These are phyloP conservation scores for Neltuma alba DNA, from an alignment of 306 rosid species.

Conservation along the genomic window DNA sequence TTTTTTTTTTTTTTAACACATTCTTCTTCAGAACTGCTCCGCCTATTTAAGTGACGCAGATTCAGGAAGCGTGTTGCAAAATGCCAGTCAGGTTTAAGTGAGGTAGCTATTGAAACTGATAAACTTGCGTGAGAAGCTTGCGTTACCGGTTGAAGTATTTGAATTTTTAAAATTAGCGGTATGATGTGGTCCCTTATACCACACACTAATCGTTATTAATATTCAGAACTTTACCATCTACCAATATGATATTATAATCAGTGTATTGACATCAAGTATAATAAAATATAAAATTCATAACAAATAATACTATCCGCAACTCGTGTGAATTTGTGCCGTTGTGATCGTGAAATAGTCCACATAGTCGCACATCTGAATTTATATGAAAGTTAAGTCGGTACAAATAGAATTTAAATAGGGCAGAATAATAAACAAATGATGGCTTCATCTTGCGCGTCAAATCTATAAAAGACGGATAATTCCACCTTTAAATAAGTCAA, in stretches of 20 bases:
- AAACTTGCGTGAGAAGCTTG: background rate
- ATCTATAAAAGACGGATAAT: no score
- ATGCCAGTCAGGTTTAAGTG: background rate
- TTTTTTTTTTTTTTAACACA: no score
- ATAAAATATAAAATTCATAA: no score
- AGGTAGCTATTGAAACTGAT: background rate
- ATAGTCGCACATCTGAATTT: background rate
- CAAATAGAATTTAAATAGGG: background rate
- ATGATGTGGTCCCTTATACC: background rate
- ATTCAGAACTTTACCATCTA: background rate
- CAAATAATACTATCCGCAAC: background rate
- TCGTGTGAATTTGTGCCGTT: no score
- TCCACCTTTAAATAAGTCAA: no score
- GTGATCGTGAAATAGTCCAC: background rate
- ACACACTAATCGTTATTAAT: background rate
- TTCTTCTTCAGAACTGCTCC: background rate
- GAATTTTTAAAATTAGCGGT: background rate
- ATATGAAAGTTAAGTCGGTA: background rate
- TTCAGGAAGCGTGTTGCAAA: background rate
- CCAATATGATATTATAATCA: background rate
- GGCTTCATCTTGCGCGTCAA: no score
- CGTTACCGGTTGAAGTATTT: background rate
- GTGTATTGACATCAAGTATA: no score
- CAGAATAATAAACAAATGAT: no score
- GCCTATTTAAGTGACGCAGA: background rate